These are phyloP conservation scores for Fusarium sp. DNA, from an alignment of 2,329 filamentous ascomycete species.

Conservation along the genomic window DNA sequence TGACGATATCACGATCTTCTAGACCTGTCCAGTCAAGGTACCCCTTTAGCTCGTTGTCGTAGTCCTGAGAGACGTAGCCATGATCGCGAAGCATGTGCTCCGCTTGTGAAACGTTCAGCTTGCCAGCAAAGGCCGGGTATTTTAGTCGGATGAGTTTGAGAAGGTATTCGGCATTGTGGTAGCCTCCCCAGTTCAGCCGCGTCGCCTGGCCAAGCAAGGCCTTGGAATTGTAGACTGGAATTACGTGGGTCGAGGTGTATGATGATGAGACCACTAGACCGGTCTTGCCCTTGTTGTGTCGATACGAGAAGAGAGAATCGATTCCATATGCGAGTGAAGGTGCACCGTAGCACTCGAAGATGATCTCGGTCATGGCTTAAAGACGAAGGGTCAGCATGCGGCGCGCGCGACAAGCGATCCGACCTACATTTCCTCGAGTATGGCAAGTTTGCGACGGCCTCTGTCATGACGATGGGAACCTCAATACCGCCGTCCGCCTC, in stretches of 20 bases:
- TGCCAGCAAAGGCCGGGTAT: conserved; percentile 89
- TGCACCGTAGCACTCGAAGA: conserved; percentile 95
- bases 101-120: conserved; percentile 86
- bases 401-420: not conserved
- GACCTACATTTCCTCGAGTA: conserved; percentile 87
- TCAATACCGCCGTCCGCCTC: conserved; percentile 80
- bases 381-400: conserved; percentile 33
- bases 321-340: conserved; percentile 94
- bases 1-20: conserved; percentile 87
- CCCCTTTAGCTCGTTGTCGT: conserved; percentile 78
- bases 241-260: conserved; percentile 93
- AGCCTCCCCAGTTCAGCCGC: conserved; percentile 93
- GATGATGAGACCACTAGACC: conserved; percentile 93
- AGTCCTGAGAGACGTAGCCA: conserved; percentile 89
- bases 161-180: conserved; percentile 90
- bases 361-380: conserved; percentile 93
- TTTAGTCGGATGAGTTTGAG: conserved; percentile 90
- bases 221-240: conserved; percentile 90
- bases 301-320: conserved; percentile 96
- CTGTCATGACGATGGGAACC: conserved; percentile 92
- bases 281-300: conserved; percentile 88
- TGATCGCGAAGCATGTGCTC: conserved; percentile 90
- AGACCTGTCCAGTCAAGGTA: conserved; percentile 93
- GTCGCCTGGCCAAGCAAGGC: conserved; percentile 87
- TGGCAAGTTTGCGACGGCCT: conserved; percentile 89